phyloP scores from a whole-genome alignment of 495 filamentous ascomycete genomes.

The Hyaloscypha hepaticicola region DNA sequence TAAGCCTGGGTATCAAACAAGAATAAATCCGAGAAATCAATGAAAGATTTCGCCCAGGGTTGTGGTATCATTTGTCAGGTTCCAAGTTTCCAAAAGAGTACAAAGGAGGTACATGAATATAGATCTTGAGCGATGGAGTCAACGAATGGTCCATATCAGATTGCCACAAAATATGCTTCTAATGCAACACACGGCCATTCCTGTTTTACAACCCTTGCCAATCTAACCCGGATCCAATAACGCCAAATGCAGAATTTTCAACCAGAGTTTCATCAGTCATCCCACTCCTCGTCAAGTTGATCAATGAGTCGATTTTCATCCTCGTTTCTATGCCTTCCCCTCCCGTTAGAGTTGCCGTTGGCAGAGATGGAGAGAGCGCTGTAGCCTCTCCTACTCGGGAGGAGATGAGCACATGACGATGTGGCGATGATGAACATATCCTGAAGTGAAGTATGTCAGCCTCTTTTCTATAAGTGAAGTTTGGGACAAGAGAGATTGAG shows the following conservation, averaged over 20 bases:
- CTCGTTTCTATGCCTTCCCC: conserved; percentile 55
- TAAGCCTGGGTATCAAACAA: neutral
- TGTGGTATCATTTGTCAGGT: too few relatives aligned
- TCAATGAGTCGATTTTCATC: conserved; percentile 94
- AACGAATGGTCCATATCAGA: neutral
- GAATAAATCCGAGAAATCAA: neutral
- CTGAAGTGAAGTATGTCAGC: conserved; percentile 44
- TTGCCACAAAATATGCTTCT: neutral
- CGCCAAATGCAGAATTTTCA: neutral
- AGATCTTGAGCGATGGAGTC: too few relatives aligned
- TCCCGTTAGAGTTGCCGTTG: conserved; percentile 24
- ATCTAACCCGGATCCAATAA: conserved; percentile 6
- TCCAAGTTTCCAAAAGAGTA: too few relatives aligned
- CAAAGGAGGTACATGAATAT: too few relatives aligned
- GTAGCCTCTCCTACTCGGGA: conserved; percentile 65
- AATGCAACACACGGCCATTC: neutral
- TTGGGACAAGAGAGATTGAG: conserved; percentile 5
- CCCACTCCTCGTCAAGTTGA: conserved; percentile 92
- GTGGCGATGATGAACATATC: conserved; percentile 79
- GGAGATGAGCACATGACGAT: conserved; percentile 68
- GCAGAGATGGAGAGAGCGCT: conserved; percentile 51
- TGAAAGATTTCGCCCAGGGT: too few relatives aligned
- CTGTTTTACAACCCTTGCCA: conserved; percentile 13
- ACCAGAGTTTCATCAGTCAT: conserved; percentile 42
- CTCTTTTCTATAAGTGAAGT: conserved; percentile 1